phyloP scores from a whole-genome alignment of 78 protist genomes.

The Dictyostelium capitatum region DNA sequence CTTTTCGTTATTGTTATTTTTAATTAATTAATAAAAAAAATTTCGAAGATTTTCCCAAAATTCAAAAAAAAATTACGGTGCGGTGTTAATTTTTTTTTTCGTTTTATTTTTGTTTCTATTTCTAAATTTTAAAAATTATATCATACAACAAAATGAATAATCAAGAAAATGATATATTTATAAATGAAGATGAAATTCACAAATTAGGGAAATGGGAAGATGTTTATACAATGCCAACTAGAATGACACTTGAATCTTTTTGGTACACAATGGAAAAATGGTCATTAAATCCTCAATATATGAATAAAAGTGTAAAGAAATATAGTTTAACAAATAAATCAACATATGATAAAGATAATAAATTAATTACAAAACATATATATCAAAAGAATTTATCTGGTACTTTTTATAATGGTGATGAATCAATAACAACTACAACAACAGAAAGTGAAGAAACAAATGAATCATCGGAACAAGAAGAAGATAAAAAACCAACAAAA shows the following conservation, averaged over 20 bases:
- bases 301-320: conserved; percentile 32
- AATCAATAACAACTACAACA: not conserved
- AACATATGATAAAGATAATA: not conserved
- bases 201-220: conserved; percentile 20
- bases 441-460: not conserved
- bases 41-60: too few relatives aligned
- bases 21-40: too few relatives aligned
- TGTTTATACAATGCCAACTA: conserved; percentile 11
- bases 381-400: conserved; percentile 33
- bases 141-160: too few relatives aligned
- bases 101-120: too few relatives aligned
- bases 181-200: not conserved
- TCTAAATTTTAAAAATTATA: too few relatives aligned
- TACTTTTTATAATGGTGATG: not conserved
- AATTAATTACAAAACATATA: not conserved
- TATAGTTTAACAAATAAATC: conserved; percentile 32
- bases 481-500: not conserved
- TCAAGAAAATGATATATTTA: not conserved
- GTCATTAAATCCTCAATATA: conserved; percentile 45
- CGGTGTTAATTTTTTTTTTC: too few relatives aligned
- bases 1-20: too few relatives aligned
- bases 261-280: conserved; percentile 76
- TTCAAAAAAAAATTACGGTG: too few relatives aligned
- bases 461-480: not conserved
- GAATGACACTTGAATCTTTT: conserved; percentile 38